Base-by-base conservation (phyloP, 305 asterid species). In the Fraxinus dipetala region DNA sequence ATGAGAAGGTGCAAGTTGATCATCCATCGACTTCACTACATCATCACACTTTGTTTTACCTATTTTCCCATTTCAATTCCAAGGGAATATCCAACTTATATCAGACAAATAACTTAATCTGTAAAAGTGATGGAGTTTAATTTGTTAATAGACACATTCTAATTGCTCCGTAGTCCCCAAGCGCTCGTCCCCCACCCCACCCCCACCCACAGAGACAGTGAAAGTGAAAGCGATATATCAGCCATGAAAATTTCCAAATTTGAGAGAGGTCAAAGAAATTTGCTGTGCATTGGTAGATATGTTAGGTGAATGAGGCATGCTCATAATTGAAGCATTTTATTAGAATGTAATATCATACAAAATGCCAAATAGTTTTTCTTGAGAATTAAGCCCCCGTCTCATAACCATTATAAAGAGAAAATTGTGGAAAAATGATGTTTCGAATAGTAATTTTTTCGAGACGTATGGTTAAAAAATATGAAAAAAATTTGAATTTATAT, bases 101-200 rank as follows among this genome's bases (percentile, higher is more conserved):
- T 70, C 51, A 16, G 82, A 76, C 78, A 83, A 82, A 79, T 65
- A 14, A 81, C 84, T 79, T 79, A 80, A 80, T 82, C 75, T 14
- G 18, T 45, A 45, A 3, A 45, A 45, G 56, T 1, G 63, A 51
- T 51, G 24, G 9, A 51, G 14, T 43, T 79, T 61, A 54, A 84
- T 88, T 85, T 90, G 90, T 88, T 87, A 89, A 83, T 90, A 24
- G 92, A 89, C 94, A 81, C 87, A 82, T 84, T 89, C 90, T 84
- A 81, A 87, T 85, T 88, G 87, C 87, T 79, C 63, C 59, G 14
- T 48, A 51, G 81, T 73, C 82, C 84, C 48, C 48, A 40, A 1
- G 10, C 3, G 13, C 45, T 38, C 13, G 2, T 38, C 45, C 51
- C 51, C 14, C 87, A 82, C 84, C 77, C 83, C 7, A 14, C 59